Percentiles rank a stretch among this genome's conserved stretches.
phyloP scores from a whole-genome alignment of 345 rosid species.

The Geranium rotundifolium region DNA sequence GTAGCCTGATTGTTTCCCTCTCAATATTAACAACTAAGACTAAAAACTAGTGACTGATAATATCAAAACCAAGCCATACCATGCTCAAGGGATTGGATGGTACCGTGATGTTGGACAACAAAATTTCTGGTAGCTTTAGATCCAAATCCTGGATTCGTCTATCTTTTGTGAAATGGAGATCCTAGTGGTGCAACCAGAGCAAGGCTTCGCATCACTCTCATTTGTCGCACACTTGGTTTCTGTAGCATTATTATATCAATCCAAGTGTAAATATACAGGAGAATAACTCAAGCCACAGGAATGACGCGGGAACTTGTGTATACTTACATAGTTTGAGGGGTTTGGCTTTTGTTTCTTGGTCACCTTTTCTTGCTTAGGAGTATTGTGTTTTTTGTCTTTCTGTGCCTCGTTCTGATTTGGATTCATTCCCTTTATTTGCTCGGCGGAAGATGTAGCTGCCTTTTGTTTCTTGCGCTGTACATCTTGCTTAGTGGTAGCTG shows the following conservation, averaged over 20 bases:
- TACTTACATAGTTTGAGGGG: conserved; percentile 9
- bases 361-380: not conserved
- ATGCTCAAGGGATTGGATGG: no score
- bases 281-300: not conserved
- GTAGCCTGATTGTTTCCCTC: no score
- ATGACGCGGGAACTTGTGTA: not conserved
- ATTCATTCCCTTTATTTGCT: not conserved
- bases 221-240: conserved; percentile 28
- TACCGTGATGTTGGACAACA: no score
- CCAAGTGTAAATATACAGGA: conserved; percentile 1
- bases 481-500: not conserved
- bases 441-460: not conserved
- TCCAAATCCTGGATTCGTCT: no score
- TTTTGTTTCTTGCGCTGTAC: not conserved
- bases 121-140: no score
- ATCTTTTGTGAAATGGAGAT: conserved; percentile 34
- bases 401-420: not conserved
- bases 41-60: no score
- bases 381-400: not conserved
- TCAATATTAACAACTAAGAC: no score
- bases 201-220: conserved; percentile 52
- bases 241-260: conserved; percentile 7
- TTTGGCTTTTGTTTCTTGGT: conserved; percentile 5
- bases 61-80: no score
- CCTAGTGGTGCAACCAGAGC: conserved; percentile 50